Base-by-base conservation (phyloP, 2,329 filamentous ascomycete genomes). In the Neurospora sp. region DNA sequence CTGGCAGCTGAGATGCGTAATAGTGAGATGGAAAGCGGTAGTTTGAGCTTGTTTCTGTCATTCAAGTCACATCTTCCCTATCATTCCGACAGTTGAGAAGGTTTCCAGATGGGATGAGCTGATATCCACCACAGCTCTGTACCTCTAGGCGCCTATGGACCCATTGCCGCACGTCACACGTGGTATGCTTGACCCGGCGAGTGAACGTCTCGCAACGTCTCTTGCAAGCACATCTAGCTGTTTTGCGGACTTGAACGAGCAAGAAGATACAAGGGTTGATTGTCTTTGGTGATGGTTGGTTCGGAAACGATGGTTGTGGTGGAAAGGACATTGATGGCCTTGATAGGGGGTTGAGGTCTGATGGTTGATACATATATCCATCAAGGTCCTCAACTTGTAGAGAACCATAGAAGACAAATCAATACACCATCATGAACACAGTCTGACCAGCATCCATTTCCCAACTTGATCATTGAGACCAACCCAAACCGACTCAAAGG, bases 21-120 rank as follows among this genome's bases (percentile, higher is more conserved):
- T 58, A 52, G 3, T 28, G 42, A 46, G 36, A 66, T 62, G 70
- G 19, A 70, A 75, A 75, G 68, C 69, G 73, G 74, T 69, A 75
- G 71, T 73, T 74, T 71, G 69, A 68, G 71, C 33, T 28, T 17
- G 40, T 66, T 73, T 71, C 42, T 11, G 19, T 9, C 46, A 52
- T 52, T 15, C 19, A 52, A 23, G 11, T 28, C 42, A 46, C n/a
- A 46, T 19, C n/a, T 46, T 19, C n/a, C n/a, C n/a, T 43, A 19
- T 33, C 42, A 19, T 43, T 9, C 42, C n/a, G 42, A 43, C 3
- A 19, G 7, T 28, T 33, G 52, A 62, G 23, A 36, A 62, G 52
- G 52, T 62, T 62, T 62, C 52, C 15, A 62, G 13, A 62, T 52
- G 19, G 43, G 19, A 36, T 17, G 23, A 36, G 5, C 23, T 2